phyloP scores from a whole-genome alignment of 805 yeast species.

The Saccharomycopsis sp. region DNA sequence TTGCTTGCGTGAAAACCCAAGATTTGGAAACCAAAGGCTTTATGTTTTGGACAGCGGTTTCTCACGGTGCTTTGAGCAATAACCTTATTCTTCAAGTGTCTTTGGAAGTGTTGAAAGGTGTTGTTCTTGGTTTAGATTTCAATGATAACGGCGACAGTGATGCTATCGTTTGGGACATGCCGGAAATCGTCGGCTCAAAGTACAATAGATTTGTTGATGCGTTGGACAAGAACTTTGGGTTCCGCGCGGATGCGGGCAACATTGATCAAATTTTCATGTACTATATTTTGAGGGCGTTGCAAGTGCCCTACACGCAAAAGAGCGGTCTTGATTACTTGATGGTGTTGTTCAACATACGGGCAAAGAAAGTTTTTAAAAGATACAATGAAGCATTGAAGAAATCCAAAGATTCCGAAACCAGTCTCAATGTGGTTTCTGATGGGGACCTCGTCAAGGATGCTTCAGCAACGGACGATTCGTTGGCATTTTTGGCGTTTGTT shows the following conservation, averaged over 20 bases:
- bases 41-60: slow-evolving; percentile 21
- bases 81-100: slow-evolving; percentile 27
- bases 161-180: neutral
- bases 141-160: slow-evolving; percentile 7
- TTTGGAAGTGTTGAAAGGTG: slow-evolving; percentile 8
- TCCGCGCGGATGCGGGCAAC: neutral
- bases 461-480: too few relatives aligned
- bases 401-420: neutral
- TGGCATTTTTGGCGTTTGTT: too few relatives aligned
- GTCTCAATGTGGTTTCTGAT: neutral
- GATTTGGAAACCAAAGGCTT: slow-evolving; percentile 11
- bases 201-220: neutral
- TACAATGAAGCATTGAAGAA: neutral
- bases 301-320: slow-evolving; percentile 46
- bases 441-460: neutral
- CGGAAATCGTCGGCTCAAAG: neutral
- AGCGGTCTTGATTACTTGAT: slow-evolving; percentile 39
- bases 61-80: slow-evolving; percentile 24
- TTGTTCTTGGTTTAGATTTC: slow-evolving; percentile 6
- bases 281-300: slow-evolving; percentile 47
- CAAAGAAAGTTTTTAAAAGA: slow-evolving; percentile 4
- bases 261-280: slow-evolving; percentile 39
- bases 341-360: slow-evolving; percentile 34
- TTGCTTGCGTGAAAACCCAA: slow-evolving; percentile 29
- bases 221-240: slow-evolving; percentile 5